A percentile compares a stretch with the other conserved stretches of the same genome.
Conservation (phyloP, 441 rosid genomes). For the Caryocar brasiliense region DNA sequence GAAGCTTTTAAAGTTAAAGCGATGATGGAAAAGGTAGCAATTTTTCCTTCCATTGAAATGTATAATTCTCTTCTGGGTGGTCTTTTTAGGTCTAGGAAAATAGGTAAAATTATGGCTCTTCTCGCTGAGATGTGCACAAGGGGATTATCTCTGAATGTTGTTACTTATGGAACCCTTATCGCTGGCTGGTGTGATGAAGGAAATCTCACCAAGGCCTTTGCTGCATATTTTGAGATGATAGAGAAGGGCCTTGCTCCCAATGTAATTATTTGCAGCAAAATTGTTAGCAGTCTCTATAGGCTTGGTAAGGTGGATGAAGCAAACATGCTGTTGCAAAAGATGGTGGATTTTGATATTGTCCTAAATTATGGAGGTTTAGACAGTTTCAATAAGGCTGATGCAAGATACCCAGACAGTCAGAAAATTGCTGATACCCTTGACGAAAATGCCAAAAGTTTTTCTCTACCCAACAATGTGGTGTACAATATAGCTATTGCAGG, state of each 20-base stretch:
- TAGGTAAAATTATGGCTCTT: constrained; percentile 27
- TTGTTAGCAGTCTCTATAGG: constrained; percentile 49
- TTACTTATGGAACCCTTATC: constrained; percentile 55
- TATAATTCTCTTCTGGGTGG: constrained; percentile 62
- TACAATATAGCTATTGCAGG: constrained; percentile 63
- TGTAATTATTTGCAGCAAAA: constrained; percentile 54
- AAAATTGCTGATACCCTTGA: constrained; percentile 38
- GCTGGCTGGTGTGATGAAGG: constrained; percentile 60
- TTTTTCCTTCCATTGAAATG: constrained; percentile 47
- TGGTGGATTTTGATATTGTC: constrained; percentile 38
- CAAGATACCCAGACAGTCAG: constrained; percentile 24
- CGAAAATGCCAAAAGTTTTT: constrained; percentile 27
- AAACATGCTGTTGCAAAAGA: constrained; percentile 48
- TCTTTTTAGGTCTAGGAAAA: constrained; percentile 40
- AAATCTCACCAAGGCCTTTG: constrained; percentile 50
- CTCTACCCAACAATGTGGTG: constrained; percentile 45
- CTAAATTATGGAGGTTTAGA: constrained; percentile 21
- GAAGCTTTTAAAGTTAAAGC: constrained; percentile 48
- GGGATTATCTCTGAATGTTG: constrained; percentile 36
- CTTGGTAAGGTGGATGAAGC: constrained; percentile 56
- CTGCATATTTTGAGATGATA: constrained; percentile 47
- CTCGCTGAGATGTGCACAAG: constrained; percentile 32
- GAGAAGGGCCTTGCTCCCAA: constrained; percentile 47
- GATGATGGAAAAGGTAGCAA: constrained; percentile 36
- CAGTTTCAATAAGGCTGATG: constrained; percentile 17